Evolutionary conservation across 257 asterid species (phyloP).

Genomic region (Solanum gracilifrons): DNA sequence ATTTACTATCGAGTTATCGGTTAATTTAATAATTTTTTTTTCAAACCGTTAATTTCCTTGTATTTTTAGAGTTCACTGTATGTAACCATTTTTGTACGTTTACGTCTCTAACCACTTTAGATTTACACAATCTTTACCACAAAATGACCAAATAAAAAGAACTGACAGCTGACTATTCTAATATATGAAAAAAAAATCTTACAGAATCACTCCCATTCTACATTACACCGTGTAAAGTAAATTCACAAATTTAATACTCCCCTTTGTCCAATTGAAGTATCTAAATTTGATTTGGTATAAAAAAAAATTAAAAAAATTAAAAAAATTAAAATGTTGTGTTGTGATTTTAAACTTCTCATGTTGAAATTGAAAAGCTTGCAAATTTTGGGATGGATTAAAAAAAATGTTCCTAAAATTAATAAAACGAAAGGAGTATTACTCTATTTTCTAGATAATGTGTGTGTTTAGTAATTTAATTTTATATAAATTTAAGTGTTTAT

Average conservation of each 20-base stretch:
- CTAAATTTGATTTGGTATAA: not conserved
- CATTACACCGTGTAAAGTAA: not conserved
- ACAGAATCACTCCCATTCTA: not conserved
- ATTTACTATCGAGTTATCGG: fast-evolving
- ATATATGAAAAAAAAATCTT: not conserved
- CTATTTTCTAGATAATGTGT: too few relatives aligned
- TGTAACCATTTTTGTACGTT: not conserved
- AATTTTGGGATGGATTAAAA: too few relatives aligned
- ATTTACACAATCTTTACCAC: not conserved
- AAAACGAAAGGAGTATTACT: too few relatives aligned
- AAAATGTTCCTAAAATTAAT: too few relatives aligned
- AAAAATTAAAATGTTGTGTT: too few relatives aligned
- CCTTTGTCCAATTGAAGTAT: not conserved
- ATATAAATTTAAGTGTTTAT: too few relatives aligned
- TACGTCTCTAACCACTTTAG: not conserved
- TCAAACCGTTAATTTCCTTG: too few relatives aligned
- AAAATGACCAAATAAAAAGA: not conserved
- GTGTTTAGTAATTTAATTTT: too few relatives aligned
- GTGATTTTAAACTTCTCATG: not conserved
- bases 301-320: too few relatives aligned
- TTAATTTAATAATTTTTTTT: too few relatives aligned
- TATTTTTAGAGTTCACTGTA: not conserved
- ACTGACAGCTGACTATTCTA: not conserved
- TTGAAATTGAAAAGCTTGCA: not conserved
- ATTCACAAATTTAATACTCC: not conserved